Conservation (phyloP, 306 rosid genomes). For the Medicago truncatula region MtrunA17r5.0-ANR NC_053042.1:45322501-45323000, state of each 20-base stretch:
- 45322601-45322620: too few relatives aligned
- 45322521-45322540: too few relatives aligned
- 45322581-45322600: too few relatives aligned
- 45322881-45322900: slow-evolving; percentile 35
- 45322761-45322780: too few relatives aligned
- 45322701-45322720: too few relatives aligned
- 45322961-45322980: slow-evolving; percentile 46
- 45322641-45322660: too few relatives aligned
- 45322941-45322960: slow-evolving; percentile 15
- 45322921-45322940: slow-evolving; percentile 41
- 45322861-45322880: not conserved
- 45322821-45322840: not conserved
- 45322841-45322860: slow-evolving; percentile 11
- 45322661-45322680: not conserved
- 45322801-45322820: not conserved
- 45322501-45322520: not conserved
- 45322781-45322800: too few relatives aligned
- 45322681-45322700: not conserved
- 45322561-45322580: too few relatives aligned
- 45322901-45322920: slow-evolving; percentile 37
- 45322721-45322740: too few relatives aligned
- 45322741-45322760: too few relatives aligned
- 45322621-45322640: too few relatives aligned
- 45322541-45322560: too few relatives aligned
- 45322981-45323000: slow-evolving; percentile 62